A percentile compares a stretch with the other conserved stretches of the same genome.
These are phyloP conservation scores for Fusarium vanettenii DNA, from an alignment of 2,329 filamentous ascomycete genomes.

Conservation along the genomic window DNA sequence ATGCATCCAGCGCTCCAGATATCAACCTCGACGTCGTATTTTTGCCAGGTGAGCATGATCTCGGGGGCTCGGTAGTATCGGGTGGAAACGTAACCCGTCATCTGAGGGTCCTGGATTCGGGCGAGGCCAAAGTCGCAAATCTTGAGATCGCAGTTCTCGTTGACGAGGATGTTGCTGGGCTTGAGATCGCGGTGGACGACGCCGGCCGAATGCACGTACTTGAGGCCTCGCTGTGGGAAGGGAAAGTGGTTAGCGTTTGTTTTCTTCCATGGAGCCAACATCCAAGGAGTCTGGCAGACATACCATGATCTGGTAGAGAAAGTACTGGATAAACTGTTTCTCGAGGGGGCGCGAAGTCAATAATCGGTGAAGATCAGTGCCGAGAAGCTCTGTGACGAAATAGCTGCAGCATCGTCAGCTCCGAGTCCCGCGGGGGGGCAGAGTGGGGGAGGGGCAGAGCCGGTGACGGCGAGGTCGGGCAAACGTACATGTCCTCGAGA, in stretches of 20 bases:
- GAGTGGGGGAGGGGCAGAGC: conserved; percentile 13
- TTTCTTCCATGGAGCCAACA: neutral
- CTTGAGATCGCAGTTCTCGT: conserved; percentile 99
- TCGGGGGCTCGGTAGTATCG: conserved; percentile 98
- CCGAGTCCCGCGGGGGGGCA: conserved; percentile 12
- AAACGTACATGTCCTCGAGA: conserved; percentile 91
- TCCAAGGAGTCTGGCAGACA: conserved; percentile 45
- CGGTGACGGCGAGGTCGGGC: conserved; percentile 30
- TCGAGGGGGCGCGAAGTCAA: conserved; percentile 95
- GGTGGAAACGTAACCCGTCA: conserved; percentile 99
- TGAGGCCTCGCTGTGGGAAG: conserved; percentile 84
- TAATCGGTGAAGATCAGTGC: conserved; percentile 94
- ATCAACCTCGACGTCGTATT: conserved; percentile 98
- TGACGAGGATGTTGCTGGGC: conserved; percentile 98
- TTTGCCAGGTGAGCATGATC: conserved; percentile 99
- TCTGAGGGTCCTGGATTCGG: conserved; percentile 98
- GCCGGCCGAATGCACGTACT: conserved; percentile 98
- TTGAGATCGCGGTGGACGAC: conserved; percentile 98
- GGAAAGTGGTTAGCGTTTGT: conserved; percentile 24
- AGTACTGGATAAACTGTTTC: conserved; percentile 99
- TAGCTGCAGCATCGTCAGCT: conserved; percentile 69
- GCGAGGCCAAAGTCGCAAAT: conserved; percentile 99
- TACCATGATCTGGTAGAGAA: conserved; percentile 98
- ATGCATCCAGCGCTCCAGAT: conserved; percentile 99
- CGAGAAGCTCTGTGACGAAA: conserved; percentile 97